phyloP scores from a whole-genome alignment of 2,329 filamentous ascomycete species.

The Clarireedia paspali region DNA sequence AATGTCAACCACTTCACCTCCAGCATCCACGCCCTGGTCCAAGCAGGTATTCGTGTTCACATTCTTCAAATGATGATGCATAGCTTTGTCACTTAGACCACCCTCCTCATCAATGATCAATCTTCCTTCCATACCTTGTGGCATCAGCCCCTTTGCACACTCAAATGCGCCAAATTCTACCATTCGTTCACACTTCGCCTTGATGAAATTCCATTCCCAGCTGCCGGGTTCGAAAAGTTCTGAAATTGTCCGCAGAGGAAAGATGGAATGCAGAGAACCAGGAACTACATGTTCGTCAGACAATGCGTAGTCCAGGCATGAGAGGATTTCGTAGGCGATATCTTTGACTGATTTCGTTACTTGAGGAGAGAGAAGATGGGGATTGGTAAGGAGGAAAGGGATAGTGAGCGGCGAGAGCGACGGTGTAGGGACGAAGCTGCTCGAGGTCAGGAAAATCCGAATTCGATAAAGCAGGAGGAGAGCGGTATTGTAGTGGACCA shows the following conservation, averaged over 20 bases:
- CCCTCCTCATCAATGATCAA: neutral
- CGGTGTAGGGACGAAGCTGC: neutral
- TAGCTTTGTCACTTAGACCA: neutral
- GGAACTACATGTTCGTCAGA: neutral
- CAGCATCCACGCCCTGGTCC: neutral
- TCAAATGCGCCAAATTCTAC: neutral
- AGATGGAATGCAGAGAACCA: neutral
- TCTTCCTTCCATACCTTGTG: neutral
- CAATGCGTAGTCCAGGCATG: neutral
- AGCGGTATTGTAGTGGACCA: neutral
- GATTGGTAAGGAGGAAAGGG: neutral
- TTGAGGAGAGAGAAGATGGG: neutral
- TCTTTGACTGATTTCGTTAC: neutral
- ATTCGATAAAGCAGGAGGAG: neutral
- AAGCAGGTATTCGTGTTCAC: neutral
- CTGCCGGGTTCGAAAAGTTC: neutral
- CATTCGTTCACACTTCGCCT: neutral
- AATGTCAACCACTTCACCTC: neutral
- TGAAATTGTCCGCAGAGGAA: neutral
- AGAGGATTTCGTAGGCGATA: neutral
- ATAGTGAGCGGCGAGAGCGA: neutral
- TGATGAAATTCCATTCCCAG: neutral
- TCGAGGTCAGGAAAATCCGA: neutral
- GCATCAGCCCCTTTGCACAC: neutral
- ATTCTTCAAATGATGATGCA: neutral